These are phyloP conservation scores for Aeschynomene evenia DNA, from an alignment of 306 rosid species.

Conservation along the genomic window DNA sequence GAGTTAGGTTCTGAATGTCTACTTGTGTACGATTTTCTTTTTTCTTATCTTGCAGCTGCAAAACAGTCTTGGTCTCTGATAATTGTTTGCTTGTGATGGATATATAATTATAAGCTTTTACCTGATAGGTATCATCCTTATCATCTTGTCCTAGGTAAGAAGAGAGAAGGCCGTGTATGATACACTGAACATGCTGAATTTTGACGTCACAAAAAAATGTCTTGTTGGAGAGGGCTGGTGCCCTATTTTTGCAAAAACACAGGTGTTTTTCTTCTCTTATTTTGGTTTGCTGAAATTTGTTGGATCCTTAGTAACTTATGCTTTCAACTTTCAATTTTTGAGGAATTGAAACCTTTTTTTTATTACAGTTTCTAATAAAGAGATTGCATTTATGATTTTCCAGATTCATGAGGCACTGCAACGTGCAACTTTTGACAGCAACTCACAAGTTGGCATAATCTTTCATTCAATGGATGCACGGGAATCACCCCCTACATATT, in stretches of 20 bases:
- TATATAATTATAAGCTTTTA: conserved; percentile 27
- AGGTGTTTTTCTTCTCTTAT: conserved; percentile 42
- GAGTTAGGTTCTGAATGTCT: conserved; percentile 21
- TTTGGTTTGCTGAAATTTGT: neutral
- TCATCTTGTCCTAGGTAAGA: conserved; percentile 58
- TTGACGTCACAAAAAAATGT: conserved; percentile 91
- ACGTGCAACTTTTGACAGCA: conserved; percentile 90
- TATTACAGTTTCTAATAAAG: conserved; percentile 7
- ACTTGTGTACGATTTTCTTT: conserved; percentile 12
- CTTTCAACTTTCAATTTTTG: neutral
- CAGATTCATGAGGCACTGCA: conserved; percentile 86
- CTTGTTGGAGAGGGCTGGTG: conserved; percentile 97
- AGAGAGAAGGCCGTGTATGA: conserved; percentile 92
- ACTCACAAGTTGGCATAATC: conserved; percentile 83
- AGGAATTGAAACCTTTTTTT: neutral
- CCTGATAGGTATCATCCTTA: conserved; percentile 34
- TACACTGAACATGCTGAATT: conserved; percentile 77
- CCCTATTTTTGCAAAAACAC: conserved; percentile 68
- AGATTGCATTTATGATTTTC: conserved; percentile 19
- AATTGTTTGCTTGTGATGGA: neutral
- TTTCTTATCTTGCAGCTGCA: neutral
- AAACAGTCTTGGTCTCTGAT: neutral
- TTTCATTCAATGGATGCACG: conserved; percentile 75
- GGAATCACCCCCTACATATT: conserved; percentile 89
- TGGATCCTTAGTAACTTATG: neutral